phyloP scores from a whole-genome alignment of 352 stramenopile species.

The Globisporangium yorkense region DNA sequence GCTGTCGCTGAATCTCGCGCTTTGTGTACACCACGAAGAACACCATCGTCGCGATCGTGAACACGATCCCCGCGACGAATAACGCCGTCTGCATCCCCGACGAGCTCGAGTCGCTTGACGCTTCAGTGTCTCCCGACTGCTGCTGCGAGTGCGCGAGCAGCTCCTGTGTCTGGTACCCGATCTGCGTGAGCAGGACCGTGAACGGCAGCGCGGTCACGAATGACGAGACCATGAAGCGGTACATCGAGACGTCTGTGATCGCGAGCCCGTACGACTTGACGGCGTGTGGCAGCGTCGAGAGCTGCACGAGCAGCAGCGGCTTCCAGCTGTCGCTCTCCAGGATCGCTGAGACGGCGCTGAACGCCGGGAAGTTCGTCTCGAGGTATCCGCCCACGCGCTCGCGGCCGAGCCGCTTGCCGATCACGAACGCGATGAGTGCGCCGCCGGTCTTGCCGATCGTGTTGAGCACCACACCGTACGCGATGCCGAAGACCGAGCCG shows the following conservation, averaged over 20 bases:
- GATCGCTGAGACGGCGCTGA: slow-evolving; percentile 39
- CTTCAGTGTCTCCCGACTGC: slow-evolving; percentile 15
- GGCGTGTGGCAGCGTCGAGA: slow-evolving; percentile 63
- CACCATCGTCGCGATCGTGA: slow-evolving; percentile 36
- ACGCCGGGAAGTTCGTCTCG: slow-evolving; percentile 48
- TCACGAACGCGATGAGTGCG: slow-evolving; percentile 51
- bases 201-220: slow-evolving; percentile 46
- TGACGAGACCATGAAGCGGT: slow-evolving; percentile 51
- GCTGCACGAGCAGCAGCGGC: slow-evolving; percentile 59
- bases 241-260: slow-evolving; percentile 50
- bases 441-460: slow-evolving; percentile 55
- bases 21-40: slow-evolving; percentile 50
- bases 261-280: slow-evolving; percentile 75
- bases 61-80: slow-evolving; percentile 21
- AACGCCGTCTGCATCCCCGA: slow-evolving; percentile 18
- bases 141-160: slow-evolving; percentile 19
- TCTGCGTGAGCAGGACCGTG: slow-evolving; percentile 58
- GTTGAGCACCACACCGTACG: slow-evolving; percentile 40
- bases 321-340: slow-evolving; percentile 67
- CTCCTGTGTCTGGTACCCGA: slow-evolving; percentile 50
- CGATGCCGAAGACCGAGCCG: slow-evolving; percentile 59
- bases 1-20: slow-evolving; percentile 31
- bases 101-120: slow-evolving; percentile 4
- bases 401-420: slow-evolving; percentile 53
- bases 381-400: slow-evolving; percentile 45